Evolutionary conservation across 768 basidiomycete species (phyloP).

Genomic region (Boletus rex-veris): DNA sequence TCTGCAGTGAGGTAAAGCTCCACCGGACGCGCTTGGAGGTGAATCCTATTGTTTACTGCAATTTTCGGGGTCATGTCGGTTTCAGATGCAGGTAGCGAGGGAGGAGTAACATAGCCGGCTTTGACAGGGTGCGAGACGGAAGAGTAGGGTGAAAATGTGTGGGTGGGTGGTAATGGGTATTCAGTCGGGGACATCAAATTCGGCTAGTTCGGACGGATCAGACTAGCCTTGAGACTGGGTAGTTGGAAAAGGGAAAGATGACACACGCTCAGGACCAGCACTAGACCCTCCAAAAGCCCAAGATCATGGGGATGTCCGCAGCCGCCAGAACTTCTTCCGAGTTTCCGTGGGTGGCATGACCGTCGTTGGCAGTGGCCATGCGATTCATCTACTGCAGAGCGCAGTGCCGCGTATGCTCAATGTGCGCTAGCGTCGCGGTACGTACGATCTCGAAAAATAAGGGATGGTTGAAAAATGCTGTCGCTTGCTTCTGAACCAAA

Average conservation of each 20-base stretch:
- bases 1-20: constrained; percentile 44
- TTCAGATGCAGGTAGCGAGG: neutral
- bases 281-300: constrained; percentile 21
- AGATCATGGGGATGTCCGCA: constrained; percentile 3
- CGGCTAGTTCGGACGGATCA: no score
- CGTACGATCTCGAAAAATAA: constrained; percentile 43
- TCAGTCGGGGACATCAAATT: constrained; percentile 33
- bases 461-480: constrained; percentile 37
- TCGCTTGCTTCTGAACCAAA: constrained; percentile 36
- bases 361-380: neutral
- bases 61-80: constrained; percentile 7
- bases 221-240: no score
- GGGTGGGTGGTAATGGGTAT: constrained; percentile 32
- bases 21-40: constrained; percentile 35
- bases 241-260: no score
- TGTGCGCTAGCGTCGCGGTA: constrained; percentile 5
- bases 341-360: no score
- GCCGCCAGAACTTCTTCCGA: constrained; percentile 2
- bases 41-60: constrained; percentile 3
- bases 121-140: constrained; percentile 10
- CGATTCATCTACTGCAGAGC: constrained; percentile 27
- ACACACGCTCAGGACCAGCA: no score
- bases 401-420: no score
- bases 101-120: constrained; percentile 4
- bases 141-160: constrained; percentile 23